Evolutionary conservation across 1,284 basidiomycete genomes (phyloP), one percentile per base, ranked within the genome.

Genomic region (Caloboletus firmus): DNA sequence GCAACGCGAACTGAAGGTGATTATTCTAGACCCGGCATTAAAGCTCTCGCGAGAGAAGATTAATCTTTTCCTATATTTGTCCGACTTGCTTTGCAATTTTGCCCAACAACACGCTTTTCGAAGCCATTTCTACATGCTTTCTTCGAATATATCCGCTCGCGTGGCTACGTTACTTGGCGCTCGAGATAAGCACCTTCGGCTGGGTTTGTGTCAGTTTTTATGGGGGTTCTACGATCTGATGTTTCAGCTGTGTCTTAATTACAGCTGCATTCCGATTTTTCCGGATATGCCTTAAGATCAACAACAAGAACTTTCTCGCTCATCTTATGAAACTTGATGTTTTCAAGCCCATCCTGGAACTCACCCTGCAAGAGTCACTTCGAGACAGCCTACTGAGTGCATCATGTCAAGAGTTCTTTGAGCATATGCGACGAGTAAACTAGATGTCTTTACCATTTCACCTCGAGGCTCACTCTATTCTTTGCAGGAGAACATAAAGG

Each of bases 381-480:
- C 80, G 91, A 55, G 96, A 99, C 73, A 99, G 96, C 71, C 81
- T 99, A 59, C 78, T 99, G 43, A 91, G 88, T 64, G 95, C 94
- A 59, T 92, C 95, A 18, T 98, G 93, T 76, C 87, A 97, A 66
- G 96, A 99, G 68, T 91, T 93, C 59, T 93, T 99, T 65, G 96
- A 99, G 64, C 80, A 84, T 60, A 91, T 98, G 70, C 85, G 91
- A 55, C 83, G 83, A 76, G 94, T 95, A 58, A 59, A 81, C 32
- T 41, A 17, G 35, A 73, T 59, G 32, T 13, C 30, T 56, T n/a
- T 15, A 31, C 35, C 35, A 46, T 44, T 17, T 43, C 42, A 44
- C 39, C 52, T 51, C 32, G 45, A 48, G 30, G 41, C 54, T 52
- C 44, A 59, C 45, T 34, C 40, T 37, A 24, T 35, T 9, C 15